Conservation (phyloP, 139 green algal species). For the Pleodorina starrii region DNA sequence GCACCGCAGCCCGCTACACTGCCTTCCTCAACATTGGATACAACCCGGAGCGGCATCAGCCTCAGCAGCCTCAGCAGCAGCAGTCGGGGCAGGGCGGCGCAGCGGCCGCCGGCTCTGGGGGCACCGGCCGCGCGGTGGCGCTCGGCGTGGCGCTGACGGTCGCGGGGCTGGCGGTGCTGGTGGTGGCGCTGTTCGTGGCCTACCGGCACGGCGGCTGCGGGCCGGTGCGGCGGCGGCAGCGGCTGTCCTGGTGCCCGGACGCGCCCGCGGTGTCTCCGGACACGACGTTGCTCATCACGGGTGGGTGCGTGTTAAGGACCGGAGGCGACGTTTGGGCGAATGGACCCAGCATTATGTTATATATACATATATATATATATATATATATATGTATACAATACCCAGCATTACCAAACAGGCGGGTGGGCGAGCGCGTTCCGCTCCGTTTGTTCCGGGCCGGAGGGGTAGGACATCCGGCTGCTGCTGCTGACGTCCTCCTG, state of each 20-base stretch:
- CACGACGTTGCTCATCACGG: conserved; percentile 32
- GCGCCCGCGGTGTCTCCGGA: not conserved
- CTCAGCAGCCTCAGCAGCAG: not conserved
- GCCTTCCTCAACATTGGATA: not conserved
- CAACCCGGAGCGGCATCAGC: too few relatives aligned
- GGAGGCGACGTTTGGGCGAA: too few relatives aligned
- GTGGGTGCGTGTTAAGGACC: too few relatives aligned
- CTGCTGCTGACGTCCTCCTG: too few relatives aligned
- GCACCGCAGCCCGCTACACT: not conserved
- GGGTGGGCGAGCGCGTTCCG: too few relatives aligned
- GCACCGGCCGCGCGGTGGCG: not conserved
- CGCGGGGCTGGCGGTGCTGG: not conserved
- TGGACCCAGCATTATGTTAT: too few relatives aligned
- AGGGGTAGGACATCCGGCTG: too few relatives aligned
- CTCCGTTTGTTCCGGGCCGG: too few relatives aligned
- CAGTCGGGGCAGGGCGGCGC: not conserved
- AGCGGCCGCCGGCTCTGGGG: not conserved
- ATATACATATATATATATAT: too few relatives aligned
- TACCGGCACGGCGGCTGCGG: not conserved
- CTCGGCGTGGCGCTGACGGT: not conserved
- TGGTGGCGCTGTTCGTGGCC: not conserved
- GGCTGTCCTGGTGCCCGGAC: not conserved
- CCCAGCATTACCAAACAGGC: too few relatives aligned
- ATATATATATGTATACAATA: too few relatives aligned
- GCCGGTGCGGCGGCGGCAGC: not conserved